Evolutionary conservation across 129 eudicot genomes (phyloP).

Genomic region (Helianthus tuberosus): DNA sequence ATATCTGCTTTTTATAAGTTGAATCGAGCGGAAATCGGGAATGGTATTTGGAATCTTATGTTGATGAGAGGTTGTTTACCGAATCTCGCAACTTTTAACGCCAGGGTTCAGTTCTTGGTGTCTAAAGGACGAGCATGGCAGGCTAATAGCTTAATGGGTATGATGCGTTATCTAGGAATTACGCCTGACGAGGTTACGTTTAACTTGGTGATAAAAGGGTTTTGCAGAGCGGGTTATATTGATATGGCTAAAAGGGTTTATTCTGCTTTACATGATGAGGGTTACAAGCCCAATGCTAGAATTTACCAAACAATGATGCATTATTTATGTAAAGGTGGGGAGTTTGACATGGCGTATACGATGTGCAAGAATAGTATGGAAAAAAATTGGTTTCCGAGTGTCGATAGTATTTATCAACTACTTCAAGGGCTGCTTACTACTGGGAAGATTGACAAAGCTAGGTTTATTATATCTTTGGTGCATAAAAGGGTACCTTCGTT

Average conservation of each 20-base stretch:
- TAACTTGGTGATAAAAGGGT: conserved; percentile 90
- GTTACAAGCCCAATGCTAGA: conserved; percentile 70
- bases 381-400: conserved; percentile 65
- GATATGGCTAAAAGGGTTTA: conserved; percentile 87
- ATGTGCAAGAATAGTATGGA: conserved; percentile 75
- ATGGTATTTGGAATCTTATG: conserved; percentile 92
- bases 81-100: conserved; percentile 79
- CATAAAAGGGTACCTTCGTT: conserved; percentile 67
- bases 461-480: conserved; percentile 52
- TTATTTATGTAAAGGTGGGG: conserved; percentile 67
- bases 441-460: conserved; percentile 55
- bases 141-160: conserved; percentile 70
- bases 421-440: conserved; percentile 59
- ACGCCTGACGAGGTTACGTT: conserved; percentile 75
- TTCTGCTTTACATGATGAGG: conserved; percentile 62
- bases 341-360: conserved; percentile 69
- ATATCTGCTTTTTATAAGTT: conserved; percentile 67
- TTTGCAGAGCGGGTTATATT: conserved; percentile 55
- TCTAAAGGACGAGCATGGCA: conserved; percentile 69
- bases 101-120: conserved; percentile 83
- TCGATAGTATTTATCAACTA: conserved; percentile 55
- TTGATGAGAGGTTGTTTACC: conserved; percentile 74
- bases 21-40: conserved; percentile 55
- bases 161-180: conserved; percentile 58
- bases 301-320: conserved; percentile 93